Conservation (phyloP, 2,329 filamentous ascomycete species). For the Clarireedia hainanense region DNA sequence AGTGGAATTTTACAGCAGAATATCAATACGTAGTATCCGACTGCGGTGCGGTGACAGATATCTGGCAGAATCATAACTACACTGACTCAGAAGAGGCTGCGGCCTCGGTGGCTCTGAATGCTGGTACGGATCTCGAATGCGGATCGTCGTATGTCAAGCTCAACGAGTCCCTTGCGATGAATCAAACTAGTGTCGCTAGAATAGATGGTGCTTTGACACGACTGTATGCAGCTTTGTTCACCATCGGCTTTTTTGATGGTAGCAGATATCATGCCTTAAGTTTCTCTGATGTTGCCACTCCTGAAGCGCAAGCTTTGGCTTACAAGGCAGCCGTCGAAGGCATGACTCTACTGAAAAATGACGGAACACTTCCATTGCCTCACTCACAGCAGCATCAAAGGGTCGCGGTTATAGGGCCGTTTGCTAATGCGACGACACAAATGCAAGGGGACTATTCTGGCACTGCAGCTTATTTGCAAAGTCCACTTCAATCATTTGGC, state of each 20-base stretch:
- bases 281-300: conserved; percentile 34
- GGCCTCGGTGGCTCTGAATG: conserved; percentile 14
- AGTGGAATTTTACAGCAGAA: conserved; percentile 55
- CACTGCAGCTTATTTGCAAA: conserved; percentile 16
- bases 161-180: conserved; percentile 19
- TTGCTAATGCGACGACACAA: conserved; percentile 19
- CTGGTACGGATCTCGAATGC: conserved; percentile 21
- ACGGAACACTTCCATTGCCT: conserved; percentile 20
- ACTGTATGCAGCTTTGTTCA: conserved; percentile 46
- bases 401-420: conserved; percentile 20
- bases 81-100: conserved; percentile 18
- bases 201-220: conserved; percentile 43
- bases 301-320: conserved; percentile 14
- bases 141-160: conserved; percentile 12
- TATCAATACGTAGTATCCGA: conserved; percentile 46
- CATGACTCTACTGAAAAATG: conserved; percentile 23
- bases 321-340: conserved; percentile 20
- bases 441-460: conserved; percentile 24
- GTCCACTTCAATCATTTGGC: conserved; percentile 37
- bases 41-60: conserved; percentile 51
- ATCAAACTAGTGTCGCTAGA: conserved; percentile 36
- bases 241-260: conserved; percentile 50
- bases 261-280: conserved; percentile 36
- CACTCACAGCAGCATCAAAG: conserved; percentile 6
- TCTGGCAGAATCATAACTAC: conserved; percentile 35